Evolutionary conservation across 352 stramenopile genomes (phyloP), one percentile per base, ranked within the genome.

Genomic region (Phytophthora sp.): DNA sequence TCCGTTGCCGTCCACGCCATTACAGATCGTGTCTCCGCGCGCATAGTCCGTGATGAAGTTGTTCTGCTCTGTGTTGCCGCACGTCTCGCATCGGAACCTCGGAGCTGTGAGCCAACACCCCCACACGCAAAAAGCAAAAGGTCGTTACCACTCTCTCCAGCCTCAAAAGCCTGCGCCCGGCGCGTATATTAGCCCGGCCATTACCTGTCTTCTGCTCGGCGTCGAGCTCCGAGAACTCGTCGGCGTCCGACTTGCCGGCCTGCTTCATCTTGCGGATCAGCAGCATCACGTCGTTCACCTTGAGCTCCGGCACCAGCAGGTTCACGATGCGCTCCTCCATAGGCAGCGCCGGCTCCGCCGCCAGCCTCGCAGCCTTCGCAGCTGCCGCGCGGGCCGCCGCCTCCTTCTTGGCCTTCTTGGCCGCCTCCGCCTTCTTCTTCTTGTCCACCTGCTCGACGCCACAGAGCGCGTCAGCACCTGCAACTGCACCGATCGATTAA

Each of bases 191-290:
- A 67, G 31, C 20, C 32, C 34, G 23, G 4, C 6, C 34, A 57
- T 44, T 62, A 92, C 85, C 86, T 67, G 86, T 84, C 54, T 96
- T 96, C 52, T 92, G 83, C 62, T 96, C 87, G 7, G 85, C 78
- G 51, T 96, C 87, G 3, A 92, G 65, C 71, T 92, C 82, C 21
- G 85, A 94, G 63, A 94, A 96, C 69, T 94, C 87, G 54, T 96
- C 87, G 8, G 87, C 85, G 57, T 96, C 87, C 46, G 87, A 94
- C 69, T 96, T 96, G 67, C 86, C 85, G 2, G 87, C 80, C 55
- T 96, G 85, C 39, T 91, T 93, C 87, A 96, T 94, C 67, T 96
- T 96, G 58, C 91, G 84, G 67, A 96, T 94, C 32, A 96, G 69
- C 62, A 90, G 70, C 80, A 96, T 93, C 52, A 96, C 84, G 62